phyloP scores from a whole-genome alignment of 768 basidiomycete species.

The Boletus insuetus region DNA sequence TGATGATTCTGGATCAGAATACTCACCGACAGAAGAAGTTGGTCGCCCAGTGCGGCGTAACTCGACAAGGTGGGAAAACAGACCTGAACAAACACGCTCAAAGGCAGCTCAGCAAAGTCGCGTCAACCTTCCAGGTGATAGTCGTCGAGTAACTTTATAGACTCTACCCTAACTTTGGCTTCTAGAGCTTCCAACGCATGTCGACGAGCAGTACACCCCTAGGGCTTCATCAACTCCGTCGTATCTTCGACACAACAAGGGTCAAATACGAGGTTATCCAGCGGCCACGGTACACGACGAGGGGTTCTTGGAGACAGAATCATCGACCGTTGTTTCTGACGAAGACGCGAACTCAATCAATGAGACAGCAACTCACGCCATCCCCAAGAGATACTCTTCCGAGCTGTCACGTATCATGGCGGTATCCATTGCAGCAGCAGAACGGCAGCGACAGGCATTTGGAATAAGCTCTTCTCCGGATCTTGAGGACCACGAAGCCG shows the following conservation, averaged over 20 bases:
- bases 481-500: neutral
- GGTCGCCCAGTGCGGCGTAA: neutral
- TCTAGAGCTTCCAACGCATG: slow-evolving; percentile 10
- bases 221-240: slow-evolving; percentile 4
- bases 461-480: slow-evolving; percentile 46
- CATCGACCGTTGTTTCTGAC: slow-evolving; percentile 16
- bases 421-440: slow-evolving; percentile 36
- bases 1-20: slow-evolving; percentile 32
- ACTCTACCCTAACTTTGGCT: neutral
- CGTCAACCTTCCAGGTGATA: neutral
- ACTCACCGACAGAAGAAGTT: slow-evolving; percentile 28
- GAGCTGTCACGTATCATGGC: slow-evolving; percentile 28
- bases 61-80: slow-evolving; percentile 4
- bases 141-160: slow-evolving; percentile 11
- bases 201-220: slow-evolving; percentile 24
- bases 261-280: neutral
- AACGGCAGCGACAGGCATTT: slow-evolving; percentile 48
- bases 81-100: slow-evolving; percentile 6
- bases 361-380: neutral
- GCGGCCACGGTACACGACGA: neutral
- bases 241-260: slow-evolving; percentile 5
- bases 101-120: slow-evolving; percentile 8
- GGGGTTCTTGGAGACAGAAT: slow-evolving; percentile 6
- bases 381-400: slow-evolving; percentile 23
- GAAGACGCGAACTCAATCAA: slow-evolving; percentile 8